Percentiles rank a stretch among this genome's conserved stretches.
Evolutionary conservation across 768 basidiomycete genomes (phyloP).

Genomic region (Leccinum arenicola): DNA sequence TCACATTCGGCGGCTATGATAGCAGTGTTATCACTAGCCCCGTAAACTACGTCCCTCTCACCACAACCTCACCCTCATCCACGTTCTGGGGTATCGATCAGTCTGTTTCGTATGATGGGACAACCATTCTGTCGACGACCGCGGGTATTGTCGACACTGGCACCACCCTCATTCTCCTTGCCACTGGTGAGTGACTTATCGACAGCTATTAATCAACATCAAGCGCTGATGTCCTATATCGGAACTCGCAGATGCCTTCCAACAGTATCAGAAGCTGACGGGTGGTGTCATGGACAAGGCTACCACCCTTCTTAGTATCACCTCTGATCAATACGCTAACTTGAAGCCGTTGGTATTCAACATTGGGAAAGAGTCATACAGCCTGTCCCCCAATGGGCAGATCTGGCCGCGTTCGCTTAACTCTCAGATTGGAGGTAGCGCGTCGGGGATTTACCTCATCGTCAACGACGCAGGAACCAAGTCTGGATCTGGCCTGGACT

Average conservation of each 20-base stretch:
- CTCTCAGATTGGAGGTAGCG: slow-evolving; percentile 24
- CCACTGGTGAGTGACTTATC: slow-evolving; percentile 14
- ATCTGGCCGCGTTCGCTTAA: slow-evolving; percentile 37
- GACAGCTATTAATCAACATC: neutral
- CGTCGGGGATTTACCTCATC: slow-evolving; percentile 28
- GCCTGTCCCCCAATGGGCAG: slow-evolving; percentile 28
- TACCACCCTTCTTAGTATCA: slow-evolving; percentile 27
- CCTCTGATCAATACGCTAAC: slow-evolving; percentile 17
- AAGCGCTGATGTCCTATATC: neutral
- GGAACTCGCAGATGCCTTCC: slow-evolving; percentile 19
- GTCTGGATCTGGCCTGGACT: slow-evolving; percentile 17
- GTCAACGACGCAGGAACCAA: slow-evolving; percentile 16
- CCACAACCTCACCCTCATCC: slow-evolving; percentile 24
- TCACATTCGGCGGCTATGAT: slow-evolving; percentile 29
- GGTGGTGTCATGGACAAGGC: slow-evolving; percentile 24
- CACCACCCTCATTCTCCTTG: slow-evolving; percentile 27
- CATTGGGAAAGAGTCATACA: slow-evolving; percentile 13
- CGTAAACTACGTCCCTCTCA: slow-evolving; percentile 24
- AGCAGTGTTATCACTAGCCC: neutral
- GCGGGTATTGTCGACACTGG: slow-evolving; percentile 27
- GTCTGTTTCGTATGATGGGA: neutral
- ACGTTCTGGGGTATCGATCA: slow-evolving; percentile 20
- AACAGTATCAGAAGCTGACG: slow-evolving; percentile 18
- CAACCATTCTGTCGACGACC: neutral
- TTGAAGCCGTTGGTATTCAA: slow-evolving; percentile 25